Conservation (phyloP, 306 rosid species). For the Malus orientalis region DNA sequence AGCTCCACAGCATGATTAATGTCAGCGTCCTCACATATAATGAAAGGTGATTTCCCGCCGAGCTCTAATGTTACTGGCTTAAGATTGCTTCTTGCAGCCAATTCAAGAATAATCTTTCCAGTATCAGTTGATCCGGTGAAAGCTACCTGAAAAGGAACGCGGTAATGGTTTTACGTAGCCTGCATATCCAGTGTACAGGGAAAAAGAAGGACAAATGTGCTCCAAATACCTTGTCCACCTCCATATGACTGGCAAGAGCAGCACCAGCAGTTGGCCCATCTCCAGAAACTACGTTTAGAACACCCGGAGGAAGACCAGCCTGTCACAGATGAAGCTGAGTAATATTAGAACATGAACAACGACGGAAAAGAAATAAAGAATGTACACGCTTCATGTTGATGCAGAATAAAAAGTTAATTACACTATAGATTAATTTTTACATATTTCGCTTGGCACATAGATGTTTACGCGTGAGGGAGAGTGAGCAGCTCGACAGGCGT, state of each 20-base stretch:
- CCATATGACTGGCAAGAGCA: constrained; percentile 87
- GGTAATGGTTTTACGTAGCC: neutral
- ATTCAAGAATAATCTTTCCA: constrained; percentile 58
- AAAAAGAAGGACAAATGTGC: neutral
- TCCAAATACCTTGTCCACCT: constrained; percentile 79
- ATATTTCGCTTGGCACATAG: too few relatives aligned
- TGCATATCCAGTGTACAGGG: neutral
- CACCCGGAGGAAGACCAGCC: constrained; percentile 99
- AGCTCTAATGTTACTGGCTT: constrained; percentile 89
- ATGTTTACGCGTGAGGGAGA: neutral
- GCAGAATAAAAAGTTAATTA: neutral
- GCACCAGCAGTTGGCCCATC: constrained; percentile 90
- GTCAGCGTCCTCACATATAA: constrained; percentile 77
- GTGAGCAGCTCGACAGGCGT: neutral
- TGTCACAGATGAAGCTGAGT: constrained; percentile 19
- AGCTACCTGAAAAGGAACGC: constrained; percentile 51
- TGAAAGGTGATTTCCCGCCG: constrained; percentile 96
- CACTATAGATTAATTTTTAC: too few relatives aligned
- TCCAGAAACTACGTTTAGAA: constrained; percentile 76
- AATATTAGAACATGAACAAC: constrained; percentile 3
- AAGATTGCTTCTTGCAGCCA: constrained; percentile 86
- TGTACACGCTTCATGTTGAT: neutral
- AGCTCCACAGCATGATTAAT: constrained; percentile 71
- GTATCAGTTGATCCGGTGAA: constrained; percentile 87
- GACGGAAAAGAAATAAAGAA: neutral